Evolutionary conservation across 768 basidiomycete species (phyloP).

Genomic region (Epithele typhae): DNA sequence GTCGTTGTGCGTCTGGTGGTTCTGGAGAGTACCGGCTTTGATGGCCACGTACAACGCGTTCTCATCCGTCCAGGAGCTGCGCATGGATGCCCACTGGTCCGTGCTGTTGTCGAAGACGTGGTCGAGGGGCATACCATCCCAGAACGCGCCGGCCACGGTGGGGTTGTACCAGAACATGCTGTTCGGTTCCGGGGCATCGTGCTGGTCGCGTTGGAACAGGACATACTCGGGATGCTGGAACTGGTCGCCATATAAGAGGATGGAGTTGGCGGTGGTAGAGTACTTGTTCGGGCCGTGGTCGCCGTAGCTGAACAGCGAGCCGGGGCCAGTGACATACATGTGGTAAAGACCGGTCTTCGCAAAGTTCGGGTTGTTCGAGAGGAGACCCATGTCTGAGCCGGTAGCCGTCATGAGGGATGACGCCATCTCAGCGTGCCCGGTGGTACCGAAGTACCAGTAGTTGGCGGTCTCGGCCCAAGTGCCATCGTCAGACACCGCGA

Average conservation of each 20-base stretch:
- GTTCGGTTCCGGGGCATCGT: slow-evolving; percentile 47
- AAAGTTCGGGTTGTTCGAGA: slow-evolving; percentile 63
- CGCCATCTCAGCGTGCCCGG: slow-evolving; percentile 84
- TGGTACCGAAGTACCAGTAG: slow-evolving; percentile 94
- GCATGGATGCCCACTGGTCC: slow-evolving; percentile 89
- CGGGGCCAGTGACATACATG: slow-evolving; percentile 81
- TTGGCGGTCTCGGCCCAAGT: slow-evolving; percentile 95
- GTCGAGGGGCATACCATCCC: slow-evolving; percentile 82
- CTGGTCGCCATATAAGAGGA: slow-evolving; percentile 70
- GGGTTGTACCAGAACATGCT: slow-evolving; percentile 90
- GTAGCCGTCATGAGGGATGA: slow-evolving; percentile 81
- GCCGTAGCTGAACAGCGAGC: slow-evolving; percentile 76
- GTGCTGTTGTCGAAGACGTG: slow-evolving; percentile 65
- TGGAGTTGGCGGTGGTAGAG: slow-evolving; percentile 85
- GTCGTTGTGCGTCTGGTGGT: slow-evolving; percentile 93
- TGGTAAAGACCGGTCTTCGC: slow-evolving; percentile 78
- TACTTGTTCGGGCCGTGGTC: slow-evolving; percentile 95
- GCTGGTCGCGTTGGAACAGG: slow-evolving; percentile 86
- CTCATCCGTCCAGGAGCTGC: slow-evolving; percentile 88
- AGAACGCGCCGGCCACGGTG: slow-evolving; percentile 79
- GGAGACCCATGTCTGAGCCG: slow-evolving; percentile 73
- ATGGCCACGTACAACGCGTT: slow-evolving; percentile 81
- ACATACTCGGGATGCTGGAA: slow-evolving; percentile 70
- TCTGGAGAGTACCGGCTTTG: slow-evolving; percentile 76
- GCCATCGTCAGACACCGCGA: slow-evolving; percentile 65